Conservation (phyloP, 768 basidiomycete species). For the Tulasnella sp. region DNA sequence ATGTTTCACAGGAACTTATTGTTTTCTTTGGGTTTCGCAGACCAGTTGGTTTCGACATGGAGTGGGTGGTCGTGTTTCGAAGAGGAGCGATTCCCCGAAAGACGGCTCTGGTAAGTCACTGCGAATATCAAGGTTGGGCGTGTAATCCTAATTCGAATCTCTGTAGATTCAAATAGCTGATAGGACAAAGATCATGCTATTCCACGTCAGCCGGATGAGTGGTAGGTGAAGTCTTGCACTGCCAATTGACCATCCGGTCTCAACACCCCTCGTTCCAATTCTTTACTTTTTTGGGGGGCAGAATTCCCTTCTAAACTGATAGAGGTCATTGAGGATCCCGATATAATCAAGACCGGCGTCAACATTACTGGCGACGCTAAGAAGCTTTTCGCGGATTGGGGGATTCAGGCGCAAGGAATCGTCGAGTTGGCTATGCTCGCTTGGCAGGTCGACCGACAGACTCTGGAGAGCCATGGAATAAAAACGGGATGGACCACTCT, state of each 20-base stretch:
- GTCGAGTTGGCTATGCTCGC: conserved; percentile 49
- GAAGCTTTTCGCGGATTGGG: conserved; percentile 49
- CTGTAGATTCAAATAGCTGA: conserved; percentile 47
- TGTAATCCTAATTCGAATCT: background rate
- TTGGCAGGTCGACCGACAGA: conserved; percentile 38
- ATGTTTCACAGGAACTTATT: background rate
- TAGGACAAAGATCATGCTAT: conserved; percentile 42
- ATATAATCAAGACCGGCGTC: conserved; percentile 45
- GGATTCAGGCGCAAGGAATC: conserved; percentile 42
- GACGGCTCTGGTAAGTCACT: conserved; percentile 8
- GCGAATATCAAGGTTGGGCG: background rate
- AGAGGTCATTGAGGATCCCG: conserved; percentile 41
- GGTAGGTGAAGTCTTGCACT: conserved; percentile 34
- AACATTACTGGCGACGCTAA: conserved; percentile 49
- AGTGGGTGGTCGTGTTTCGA: background rate
- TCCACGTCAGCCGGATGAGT: conserved; percentile 50
- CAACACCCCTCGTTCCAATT: background rate
- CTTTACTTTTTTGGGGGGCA: background rate
- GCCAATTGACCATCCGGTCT: background rate
- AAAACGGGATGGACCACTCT: conserved; percentile 41
- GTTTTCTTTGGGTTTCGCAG: background rate
- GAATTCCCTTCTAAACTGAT: background rate
- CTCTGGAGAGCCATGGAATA: conserved; percentile 29
- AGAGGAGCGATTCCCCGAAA: background rate
- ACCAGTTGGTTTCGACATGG: conserved; percentile 24